Base-by-base conservation (phyloP, 2,329 filamentous ascomycete species). In the Purpureocillium takamizusanense region DNA sequence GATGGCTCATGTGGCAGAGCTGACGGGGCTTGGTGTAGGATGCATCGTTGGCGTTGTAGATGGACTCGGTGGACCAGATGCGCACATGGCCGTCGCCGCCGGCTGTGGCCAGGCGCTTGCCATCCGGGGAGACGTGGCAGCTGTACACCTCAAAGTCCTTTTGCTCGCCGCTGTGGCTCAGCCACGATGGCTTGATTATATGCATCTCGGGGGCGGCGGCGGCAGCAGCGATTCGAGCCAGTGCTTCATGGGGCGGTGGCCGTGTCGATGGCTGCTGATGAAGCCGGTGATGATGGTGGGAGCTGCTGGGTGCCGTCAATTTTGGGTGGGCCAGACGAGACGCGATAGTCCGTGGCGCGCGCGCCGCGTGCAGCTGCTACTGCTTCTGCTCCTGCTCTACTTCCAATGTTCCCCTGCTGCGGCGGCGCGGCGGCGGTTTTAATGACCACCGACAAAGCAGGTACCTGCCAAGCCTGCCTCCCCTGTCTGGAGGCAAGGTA, bases 81-180 rank as follows among this genome's bases (percentile, higher is more conserved):
- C 94, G 84, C 44, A 98, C 92, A 60, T 95, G 87, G 56, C 92
- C 90, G 71, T 98, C 92, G 74, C 92, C 90, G 53, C 89, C 92
- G 45, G 90, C 92, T 15, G 92, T 97, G 35, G 90, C 92, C 41
- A 98, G 75, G 47, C 92, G 80, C 56, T 80, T 83, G 49, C 90
- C 92, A 66, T 98, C 92, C 12, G 92, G 86, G 21, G 92, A 98
- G 47, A 98, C 81, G 70, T 97, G 86, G 62, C 90, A 97, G 66
- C 87, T 95, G 69, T 97, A 98, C 49, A 97, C 90, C 65, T 98
- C 92, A 57, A 94, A 94, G 60, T 97, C 89, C 59, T 95, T 97
- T 61, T 94, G 86, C 69, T 98, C 92, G 59, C 90, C 89, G 66
- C 86, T 88, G 69, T 95, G 90, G 60, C 85, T 90, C 55, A 97